phyloP scores from a whole-genome alignment of 345 rosid species.

The Moricandia moricandioides region DNA sequence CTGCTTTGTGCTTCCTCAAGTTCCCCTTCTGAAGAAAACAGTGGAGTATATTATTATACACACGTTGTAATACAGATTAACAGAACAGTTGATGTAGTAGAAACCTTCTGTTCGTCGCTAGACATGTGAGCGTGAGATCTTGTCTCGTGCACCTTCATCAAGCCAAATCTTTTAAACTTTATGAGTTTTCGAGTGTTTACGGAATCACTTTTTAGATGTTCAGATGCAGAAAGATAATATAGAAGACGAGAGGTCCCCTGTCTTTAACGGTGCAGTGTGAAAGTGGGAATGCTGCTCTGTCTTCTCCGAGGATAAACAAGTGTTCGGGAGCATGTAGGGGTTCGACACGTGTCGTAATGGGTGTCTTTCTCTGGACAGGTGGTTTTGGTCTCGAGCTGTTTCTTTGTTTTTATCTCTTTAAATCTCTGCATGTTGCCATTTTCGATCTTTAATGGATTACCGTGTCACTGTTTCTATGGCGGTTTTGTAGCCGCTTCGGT shows the following conservation, averaged over 20 bases:
- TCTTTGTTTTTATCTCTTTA: conserved; percentile 19
- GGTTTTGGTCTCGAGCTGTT: conserved; percentile 34
- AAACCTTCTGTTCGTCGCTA: conserved; percentile 51
- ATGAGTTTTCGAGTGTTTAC: background rate
- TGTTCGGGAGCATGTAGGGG: conserved; percentile 25
- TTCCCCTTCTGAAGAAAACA: conserved; percentile 34
- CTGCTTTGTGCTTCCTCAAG: conserved; percentile 87
- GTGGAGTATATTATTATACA: background rate
- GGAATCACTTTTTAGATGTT: background rate
- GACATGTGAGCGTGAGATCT: conserved; percentile 61
- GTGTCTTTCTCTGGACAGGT: conserved; percentile 29
- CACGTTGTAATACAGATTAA: background rate
- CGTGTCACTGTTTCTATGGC: conserved; percentile 17
- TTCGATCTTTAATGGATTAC: background rate
- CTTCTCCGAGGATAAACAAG: conserved; percentile 28
- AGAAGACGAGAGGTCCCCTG: conserved; percentile 20
- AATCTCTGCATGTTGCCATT: conserved; percentile 30
- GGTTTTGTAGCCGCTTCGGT: background rate
- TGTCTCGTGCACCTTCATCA: conserved; percentile 66
- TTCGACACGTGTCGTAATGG: conserved; percentile 23
- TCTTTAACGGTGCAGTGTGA: conserved; percentile 25
- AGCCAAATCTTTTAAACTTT: background rate
- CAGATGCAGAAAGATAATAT: conserved; percentile 11
- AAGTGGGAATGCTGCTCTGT: conserved; percentile 33
- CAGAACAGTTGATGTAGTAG: background rate